Conservation (phyloP, 306 rosid genomes). For the Ammopiptanthus mongolicus region DNA sequence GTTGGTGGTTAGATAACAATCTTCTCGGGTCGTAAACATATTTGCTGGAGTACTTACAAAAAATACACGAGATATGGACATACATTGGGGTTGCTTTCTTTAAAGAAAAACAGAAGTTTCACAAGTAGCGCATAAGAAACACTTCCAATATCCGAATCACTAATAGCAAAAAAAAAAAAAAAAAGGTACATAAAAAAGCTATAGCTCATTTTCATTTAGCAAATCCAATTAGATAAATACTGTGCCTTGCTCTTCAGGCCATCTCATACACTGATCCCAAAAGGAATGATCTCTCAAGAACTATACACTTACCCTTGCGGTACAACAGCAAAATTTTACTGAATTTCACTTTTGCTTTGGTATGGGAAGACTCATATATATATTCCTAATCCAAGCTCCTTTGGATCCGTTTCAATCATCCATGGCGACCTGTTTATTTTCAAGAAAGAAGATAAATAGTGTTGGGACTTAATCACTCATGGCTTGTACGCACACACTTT, state of each 20-base stretch:
- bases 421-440: conserved; percentile 66
- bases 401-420: conserved; percentile 90
- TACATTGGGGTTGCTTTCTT: neutral
- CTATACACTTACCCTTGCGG: conserved; percentile 4
- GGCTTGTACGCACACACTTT: too few species aligned
- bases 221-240: neutral
- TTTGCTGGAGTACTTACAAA: neutral
- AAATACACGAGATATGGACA: neutral
- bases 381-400: conserved; percentile 87
- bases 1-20: too few species aligned
- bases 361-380: conserved; percentile 39
- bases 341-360: neutral
- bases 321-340: neutral
- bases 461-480: too few species aligned
- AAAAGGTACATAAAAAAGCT: neutral
- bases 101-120: neutral
- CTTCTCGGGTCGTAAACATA: neutral
- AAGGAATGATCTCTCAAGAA: conserved; percentile 17
- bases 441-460: neutral
- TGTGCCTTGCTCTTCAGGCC: neutral
- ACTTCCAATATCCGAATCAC: neutral
- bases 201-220: neutral
- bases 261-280: neutral
- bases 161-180: neutral
- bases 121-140: neutral